phyloP scores from a whole-genome alignment of 345 rosid species.

The Eucalyptus rudis region DNA sequence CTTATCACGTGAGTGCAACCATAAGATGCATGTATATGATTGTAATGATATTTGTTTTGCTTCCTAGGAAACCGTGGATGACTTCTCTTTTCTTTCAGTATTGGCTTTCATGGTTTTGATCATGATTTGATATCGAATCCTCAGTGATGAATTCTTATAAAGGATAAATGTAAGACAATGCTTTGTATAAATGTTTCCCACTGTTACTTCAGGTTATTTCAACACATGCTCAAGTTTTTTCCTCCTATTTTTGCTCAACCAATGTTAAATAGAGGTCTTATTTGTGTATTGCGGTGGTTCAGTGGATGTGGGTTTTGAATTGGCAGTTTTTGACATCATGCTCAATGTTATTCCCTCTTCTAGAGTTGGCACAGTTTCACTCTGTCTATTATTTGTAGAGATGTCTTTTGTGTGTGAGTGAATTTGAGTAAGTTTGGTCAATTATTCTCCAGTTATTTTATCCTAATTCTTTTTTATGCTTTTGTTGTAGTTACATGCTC shows the following conservation, averaged over 20 bases:
- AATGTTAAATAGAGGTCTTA: not conserved
- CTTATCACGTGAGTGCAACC: not conserved
- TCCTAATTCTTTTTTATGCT: not conserved
- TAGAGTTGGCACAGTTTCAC: not conserved
- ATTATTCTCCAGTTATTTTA: not conserved
- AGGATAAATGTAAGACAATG: not conserved
- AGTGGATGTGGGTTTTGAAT: not conserved
- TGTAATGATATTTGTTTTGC: not conserved
- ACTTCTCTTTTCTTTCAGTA: not conserved
- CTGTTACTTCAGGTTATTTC: not conserved
- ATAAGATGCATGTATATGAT: not conserved
- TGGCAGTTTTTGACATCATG: not conserved
- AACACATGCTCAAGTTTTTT: not conserved
- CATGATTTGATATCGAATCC: not conserved
- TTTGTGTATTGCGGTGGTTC: not conserved
- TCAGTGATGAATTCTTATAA: not conserved
- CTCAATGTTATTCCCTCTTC: not conserved
- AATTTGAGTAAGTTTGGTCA: not conserved
- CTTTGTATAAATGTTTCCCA: not conserved
- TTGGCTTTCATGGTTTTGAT: not conserved
- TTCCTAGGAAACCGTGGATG: not conserved
- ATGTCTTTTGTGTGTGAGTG: not conserved
- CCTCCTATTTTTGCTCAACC: not conserved
- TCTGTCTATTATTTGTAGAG: not conserved
- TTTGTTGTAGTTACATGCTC: slow-evolving; percentile 56